These are phyloP conservation scores for Fraxinus quadrangulata DNA, from an alignment of 257 asterid genomes.

Conservation along the genomic window DNA sequence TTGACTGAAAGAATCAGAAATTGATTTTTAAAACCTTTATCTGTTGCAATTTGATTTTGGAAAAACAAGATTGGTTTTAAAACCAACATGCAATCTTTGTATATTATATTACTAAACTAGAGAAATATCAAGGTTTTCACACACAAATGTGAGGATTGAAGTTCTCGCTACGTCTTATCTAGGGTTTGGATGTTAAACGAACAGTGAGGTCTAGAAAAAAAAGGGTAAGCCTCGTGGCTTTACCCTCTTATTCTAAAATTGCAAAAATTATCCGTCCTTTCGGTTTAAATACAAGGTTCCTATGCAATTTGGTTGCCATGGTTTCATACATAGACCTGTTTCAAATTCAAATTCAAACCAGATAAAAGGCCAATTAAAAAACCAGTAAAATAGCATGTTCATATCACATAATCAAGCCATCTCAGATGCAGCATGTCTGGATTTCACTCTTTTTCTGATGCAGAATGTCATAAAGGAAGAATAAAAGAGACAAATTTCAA, in stretches of 20 bases:
- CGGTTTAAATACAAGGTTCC: not conserved
- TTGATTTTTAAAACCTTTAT: no score
- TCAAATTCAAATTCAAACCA: not conserved
- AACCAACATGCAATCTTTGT: not conserved
- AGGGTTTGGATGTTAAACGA: no score
- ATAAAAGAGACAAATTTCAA: not conserved
- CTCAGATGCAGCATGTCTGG: not conserved
- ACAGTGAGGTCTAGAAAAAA: not conserved
- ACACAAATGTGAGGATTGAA: no score
- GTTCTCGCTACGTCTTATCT: no score
- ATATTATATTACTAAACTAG: not conserved
- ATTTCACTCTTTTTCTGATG: not conserved
- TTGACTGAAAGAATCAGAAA: no score
- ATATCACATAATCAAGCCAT: not conserved
- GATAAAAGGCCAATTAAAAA: no score
- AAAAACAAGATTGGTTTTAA: no score
- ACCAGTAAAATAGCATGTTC: not conserved
- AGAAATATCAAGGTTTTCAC: not conserved
- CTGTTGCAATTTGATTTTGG: not conserved
- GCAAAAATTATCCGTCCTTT: no score
- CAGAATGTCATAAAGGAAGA: not conserved
- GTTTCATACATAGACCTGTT: not conserved
- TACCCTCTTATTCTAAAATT: not conserved
- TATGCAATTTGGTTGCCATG: not conserved
- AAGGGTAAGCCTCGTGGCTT: not conserved